Evolutionary conservation across 2,329 filamentous ascomycete species (phyloP), one percentile per base, ranked within the genome.

Genomic region (Venturia nashicola): DNA sequence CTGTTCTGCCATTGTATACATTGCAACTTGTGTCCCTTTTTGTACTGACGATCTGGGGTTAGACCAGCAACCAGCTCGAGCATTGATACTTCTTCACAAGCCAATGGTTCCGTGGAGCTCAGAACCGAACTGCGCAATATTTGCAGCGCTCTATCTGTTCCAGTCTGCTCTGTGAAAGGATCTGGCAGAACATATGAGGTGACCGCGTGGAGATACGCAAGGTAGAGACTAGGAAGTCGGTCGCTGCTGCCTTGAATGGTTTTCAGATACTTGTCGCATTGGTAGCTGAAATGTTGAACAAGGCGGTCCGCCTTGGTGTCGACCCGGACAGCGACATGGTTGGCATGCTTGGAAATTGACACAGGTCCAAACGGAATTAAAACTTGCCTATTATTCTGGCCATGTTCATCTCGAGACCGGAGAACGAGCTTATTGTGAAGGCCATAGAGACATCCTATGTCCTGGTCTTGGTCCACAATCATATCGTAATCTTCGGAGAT

Each of bases 391-490:
- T 27, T 5, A 34, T 23, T 2, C 16, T 7, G 39, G 4, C 36
- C 73, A 39, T 77, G 84, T 9, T 79, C 78, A 3, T 76, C 73
- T 0, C 68, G 65, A 0, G 64, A 68, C 44, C 82, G 78, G 12
- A 87, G 71, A 0, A 88, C 78, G 3, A 87, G 72, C 69, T 82
- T 87, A 69, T 80, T 85, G 2, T 72, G 64, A 0, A 88, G 73
- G 0, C 86, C 86, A 65, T 87, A 81, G 67, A 82, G 78, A 0
- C 82, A 84, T 0, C 86, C 86, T 0, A 79, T 72, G 59, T 87
- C 80, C 68, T 90, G 87, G 9, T 82, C 67, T 0, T 71, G 69
- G 61, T 86, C 83, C 0, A 89, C 74, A 59, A 43, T 0, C 3
- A 34, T 20, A n/a, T 44, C 36, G 20, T 40, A 44, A 32, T 44